Conservation (phyloP, 441 rosid species). For the Adansonia rubrostipa region DNA sequence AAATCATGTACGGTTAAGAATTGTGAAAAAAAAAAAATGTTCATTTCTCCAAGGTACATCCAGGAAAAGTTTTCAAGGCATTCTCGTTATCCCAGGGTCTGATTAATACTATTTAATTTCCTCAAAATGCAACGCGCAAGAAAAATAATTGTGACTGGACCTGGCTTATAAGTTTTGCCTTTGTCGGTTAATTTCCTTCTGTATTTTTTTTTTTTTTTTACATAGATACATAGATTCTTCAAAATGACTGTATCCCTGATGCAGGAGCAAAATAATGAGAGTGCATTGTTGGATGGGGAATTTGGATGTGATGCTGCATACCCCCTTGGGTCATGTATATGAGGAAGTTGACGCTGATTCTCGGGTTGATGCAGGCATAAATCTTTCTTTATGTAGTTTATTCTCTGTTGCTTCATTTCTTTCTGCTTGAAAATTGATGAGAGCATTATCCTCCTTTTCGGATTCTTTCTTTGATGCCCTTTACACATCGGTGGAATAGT, state of each 20-base stretch:
- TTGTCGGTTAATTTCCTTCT: not conserved
- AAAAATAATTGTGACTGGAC: not conserved
- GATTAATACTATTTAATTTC: too few species aligned
- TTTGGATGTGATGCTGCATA: constrained; percentile 61
- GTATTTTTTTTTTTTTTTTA: not conserved
- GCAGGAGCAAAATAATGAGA: constrained; percentile 64
- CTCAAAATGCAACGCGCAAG: too few species aligned
- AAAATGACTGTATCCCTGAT: constrained; percentile 29
- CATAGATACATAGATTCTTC: constrained; percentile 16
- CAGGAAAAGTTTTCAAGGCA: not conserved
- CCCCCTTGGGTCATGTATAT: constrained; percentile 57
- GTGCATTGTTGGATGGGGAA: constrained; percentile 57
- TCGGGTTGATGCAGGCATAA: not conserved
- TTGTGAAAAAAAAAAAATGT: not conserved
- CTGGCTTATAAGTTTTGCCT: not conserved
- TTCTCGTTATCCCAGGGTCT: not conserved
- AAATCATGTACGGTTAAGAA: not conserved
- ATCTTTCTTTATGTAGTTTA: constrained; percentile 7
- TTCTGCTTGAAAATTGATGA: constrained; percentile 35
- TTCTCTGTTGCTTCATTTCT: constrained; percentile 25
- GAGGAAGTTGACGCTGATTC: constrained; percentile 23
- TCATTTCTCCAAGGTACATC: not conserved
- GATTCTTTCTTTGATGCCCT: constrained; percentile 2
- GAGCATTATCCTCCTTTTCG: constrained; percentile 18
- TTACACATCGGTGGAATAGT: constrained; percentile 23